Evolutionary conservation across 352 stramenopile genomes (phyloP).

Genomic region (Phytophthora uliginosa): DNA sequence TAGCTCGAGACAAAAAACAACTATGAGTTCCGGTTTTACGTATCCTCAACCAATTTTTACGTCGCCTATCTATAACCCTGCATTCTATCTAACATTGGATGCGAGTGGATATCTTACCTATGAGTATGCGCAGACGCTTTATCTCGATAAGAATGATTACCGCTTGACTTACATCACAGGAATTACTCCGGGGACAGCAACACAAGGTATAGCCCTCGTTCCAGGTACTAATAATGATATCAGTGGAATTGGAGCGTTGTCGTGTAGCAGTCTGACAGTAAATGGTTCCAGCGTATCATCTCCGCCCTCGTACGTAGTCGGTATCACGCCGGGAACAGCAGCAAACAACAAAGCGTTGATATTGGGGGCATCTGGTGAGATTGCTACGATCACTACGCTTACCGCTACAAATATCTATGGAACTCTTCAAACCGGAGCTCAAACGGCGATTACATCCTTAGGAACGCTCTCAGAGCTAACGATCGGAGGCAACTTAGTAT

Average conservation of each 20-base stretch:
- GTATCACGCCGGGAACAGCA: neutral
- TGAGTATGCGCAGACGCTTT: neutral
- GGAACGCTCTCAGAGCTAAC: conserved; percentile 5
- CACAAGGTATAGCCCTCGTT: neutral
- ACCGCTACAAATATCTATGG: neutral
- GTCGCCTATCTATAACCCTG: neutral
- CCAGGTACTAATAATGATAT: neutral
- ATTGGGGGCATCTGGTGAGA: neutral
- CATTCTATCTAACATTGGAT: neutral
- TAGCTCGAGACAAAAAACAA: neutral
- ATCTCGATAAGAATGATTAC: neutral
- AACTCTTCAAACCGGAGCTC: neutral
- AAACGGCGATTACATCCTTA: conserved; percentile 3
- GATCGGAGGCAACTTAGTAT: conserved; percentile 2
- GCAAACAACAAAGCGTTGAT: neutral
- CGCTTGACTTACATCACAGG: neutral
- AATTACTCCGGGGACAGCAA: neutral
- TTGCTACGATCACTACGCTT: neutral
- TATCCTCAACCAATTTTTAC: neutral
- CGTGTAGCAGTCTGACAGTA: neutral
- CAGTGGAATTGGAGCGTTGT: neutral
- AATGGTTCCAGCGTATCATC: neutral
- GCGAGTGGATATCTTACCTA: neutral
- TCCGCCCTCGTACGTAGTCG: neutral
- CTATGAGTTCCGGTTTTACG: neutral